These are phyloP conservation scores for Metarhizium brunneum DNA, from an alignment of 2,329 filamentous ascomycete species.

Conservation along the genomic window DNA sequence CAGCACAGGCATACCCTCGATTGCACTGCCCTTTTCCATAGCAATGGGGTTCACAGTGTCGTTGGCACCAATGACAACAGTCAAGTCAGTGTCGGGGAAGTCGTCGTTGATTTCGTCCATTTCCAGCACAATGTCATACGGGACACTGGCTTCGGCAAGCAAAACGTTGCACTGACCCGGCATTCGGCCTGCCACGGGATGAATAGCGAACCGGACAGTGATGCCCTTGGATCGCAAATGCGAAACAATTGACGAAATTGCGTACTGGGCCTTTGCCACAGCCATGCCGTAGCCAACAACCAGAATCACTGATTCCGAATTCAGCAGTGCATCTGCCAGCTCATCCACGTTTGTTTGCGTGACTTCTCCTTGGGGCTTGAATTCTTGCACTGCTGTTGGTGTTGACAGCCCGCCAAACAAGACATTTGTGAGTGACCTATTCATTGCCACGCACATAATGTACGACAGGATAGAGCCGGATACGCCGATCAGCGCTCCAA, in stretches of 20 bases:
- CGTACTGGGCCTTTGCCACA: slow-evolving; percentile 87
- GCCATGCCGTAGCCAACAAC: slow-evolving; percentile 93
- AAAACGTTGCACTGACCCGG: slow-evolving; percentile 89
- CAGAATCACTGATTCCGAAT: slow-evolving; percentile 79
- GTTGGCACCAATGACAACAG: slow-evolving; percentile 83
- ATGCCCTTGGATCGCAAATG: slow-evolving; percentile 66
- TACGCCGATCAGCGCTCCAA: slow-evolving; percentile 80
- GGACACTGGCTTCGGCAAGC: slow-evolving; percentile 77
- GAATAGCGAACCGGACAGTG: slow-evolving; percentile 81
- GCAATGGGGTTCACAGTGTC: slow-evolving; percentile 90
- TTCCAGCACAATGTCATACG: slow-evolving; percentile 86
- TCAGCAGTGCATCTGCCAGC: slow-evolving; percentile 63
- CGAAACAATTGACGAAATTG: slow-evolving; percentile 71
- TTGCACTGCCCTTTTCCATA: slow-evolving; percentile 70
- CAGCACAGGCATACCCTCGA: slow-evolving; percentile 87
- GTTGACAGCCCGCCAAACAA: slow-evolving; percentile 66
- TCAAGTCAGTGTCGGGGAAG: slow-evolving; percentile 76
- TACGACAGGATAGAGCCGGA: slow-evolving; percentile 84
- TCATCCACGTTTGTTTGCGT: slow-evolving; percentile 74
- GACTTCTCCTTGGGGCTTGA: slow-evolving; percentile 71
- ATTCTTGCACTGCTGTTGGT: slow-evolving; percentile 47
- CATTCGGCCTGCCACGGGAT: slow-evolving; percentile 86
- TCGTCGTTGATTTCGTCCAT: slow-evolving; percentile 97
- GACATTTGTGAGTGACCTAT: slow-evolving; percentile 79
- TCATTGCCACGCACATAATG: slow-evolving; percentile 86